Base-by-base conservation (phyloP, 2,329 filamentous ascomycete genomes). In the Septoria linicola region DNA sequence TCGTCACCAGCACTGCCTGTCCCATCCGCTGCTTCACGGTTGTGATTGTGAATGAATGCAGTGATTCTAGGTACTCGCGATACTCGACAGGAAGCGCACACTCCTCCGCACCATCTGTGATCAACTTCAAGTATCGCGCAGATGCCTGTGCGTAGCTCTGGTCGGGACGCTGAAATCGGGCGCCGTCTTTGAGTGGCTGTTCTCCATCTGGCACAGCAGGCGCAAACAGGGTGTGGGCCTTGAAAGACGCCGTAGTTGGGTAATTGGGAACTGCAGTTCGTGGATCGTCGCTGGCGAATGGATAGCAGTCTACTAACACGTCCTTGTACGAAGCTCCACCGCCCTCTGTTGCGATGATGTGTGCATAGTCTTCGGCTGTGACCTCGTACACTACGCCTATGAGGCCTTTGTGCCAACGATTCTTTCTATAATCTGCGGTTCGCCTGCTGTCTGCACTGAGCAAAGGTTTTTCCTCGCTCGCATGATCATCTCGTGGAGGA, bases 371-470 rank as follows among this genome's bases (percentile, higher is more conserved):
- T 36, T 79, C 70, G 14, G 79, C 74, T 1, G 90, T 96, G 23
- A 97, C 89, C 73, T 97, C 91, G 73, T 99, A 99, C 3, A 97
- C 93, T 13, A 96, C 89, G 19, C 93, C 93, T 34, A 96, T 81
- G 2, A 99, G 79, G 3, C 89, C 88, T 64, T 90, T 91, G 57
- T 83, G 75, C 90, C 89, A 60, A 47, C 72, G 73, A 46, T 80
- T 74, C 62, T 81, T 80, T 61, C 79, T 73, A 58, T 79, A 78
- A 48, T 65, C 62, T 23, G 61, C 39, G 30, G 49, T 42, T 51
- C 37, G 37, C 8, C 43, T 11, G 4, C 47, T 40, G 14, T 43
- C 39, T 30, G 51, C 41, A 21, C 32, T 31, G 13, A 71, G 57
- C 39, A 70, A 65, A 7, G 58, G 52, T 3, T 56, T 60, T 55